Evolutionary conservation across 495 filamentous ascomycete genomes (phyloP), one percentile per base, ranked within the genome.

Genomic region (Hyaloscypha hepaticicola): DNA sequence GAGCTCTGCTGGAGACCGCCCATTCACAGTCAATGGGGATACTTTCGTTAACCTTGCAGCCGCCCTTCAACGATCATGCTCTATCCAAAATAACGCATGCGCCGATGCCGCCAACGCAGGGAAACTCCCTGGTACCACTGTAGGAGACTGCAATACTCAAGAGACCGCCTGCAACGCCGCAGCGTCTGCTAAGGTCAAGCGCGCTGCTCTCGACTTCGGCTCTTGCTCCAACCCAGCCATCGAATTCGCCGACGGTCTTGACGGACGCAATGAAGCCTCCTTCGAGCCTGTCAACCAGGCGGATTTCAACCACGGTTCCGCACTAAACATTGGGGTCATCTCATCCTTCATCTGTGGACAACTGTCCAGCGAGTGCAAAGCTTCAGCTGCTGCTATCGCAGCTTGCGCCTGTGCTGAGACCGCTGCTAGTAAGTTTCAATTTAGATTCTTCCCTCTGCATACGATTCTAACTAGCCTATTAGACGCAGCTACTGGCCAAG

Each of bases 261-360:
- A 87, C 64, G 79, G 83, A 25, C 77, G 77, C 62, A 77, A 77
- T 28, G 79, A 84, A 64, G 77, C 74, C 21, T 73, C 81, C 22
- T 87, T 85, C 73, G 74, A 79, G 52, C 76, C 79, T 33, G 78
- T 75, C 14, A 82, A 86, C 69, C 59, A 69, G 28, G 71, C 62
- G 26, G 79, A 82, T 69, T 89, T 87, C 78, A 78, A 78, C 66
- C 86, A 88, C 73, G 85, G 83, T 21, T 82, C 81, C 3, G 82
- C 83, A 0, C 76, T 82, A 33, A 82, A 81, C 58, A 86, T 87
- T 65, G 73, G 73, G 24, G 75, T 86, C 63, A 82, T 86, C 55
- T 77, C 78, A 8, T 68, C 73, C 64, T 83, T 87, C 71, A 84
- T 87, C 68, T 88, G 85, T 74, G 69, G 76, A 45, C 80, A 80